A percentile compares a stretch with the other conserved stretches of the same genome.
Conservation (phyloP, 352 stramenopile genomes). For the Globisporangium cederbergense region DNA sequence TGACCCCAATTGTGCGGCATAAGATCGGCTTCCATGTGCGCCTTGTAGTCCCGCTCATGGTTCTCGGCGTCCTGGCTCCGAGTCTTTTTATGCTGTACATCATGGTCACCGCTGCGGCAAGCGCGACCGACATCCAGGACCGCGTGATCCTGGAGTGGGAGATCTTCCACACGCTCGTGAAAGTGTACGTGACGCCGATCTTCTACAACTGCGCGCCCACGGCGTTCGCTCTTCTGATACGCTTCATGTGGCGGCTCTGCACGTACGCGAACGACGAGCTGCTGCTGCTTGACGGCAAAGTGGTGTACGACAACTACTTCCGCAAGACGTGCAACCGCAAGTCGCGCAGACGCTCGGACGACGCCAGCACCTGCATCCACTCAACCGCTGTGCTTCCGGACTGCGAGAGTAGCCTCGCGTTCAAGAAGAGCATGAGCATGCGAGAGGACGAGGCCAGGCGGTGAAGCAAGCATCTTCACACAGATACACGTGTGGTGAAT, state of each 20-base stretch:
- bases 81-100: background rate
- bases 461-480: background rate
- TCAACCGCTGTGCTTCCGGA: background rate
- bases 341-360: background rate
- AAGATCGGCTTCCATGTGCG: constrained; percentile 8
- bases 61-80: background rate
- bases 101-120: background rate
- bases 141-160: background rate
- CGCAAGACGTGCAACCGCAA: background rate
- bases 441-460: background rate
- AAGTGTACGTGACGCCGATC: constrained; percentile 2
- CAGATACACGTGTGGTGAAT: background rate
- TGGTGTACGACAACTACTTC: constrained; percentile 10
- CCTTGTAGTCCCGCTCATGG: background rate
- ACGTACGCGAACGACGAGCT: constrained; percentile 3
- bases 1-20: constrained; percentile 3
- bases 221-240: constrained; percentile 2
- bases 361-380: background rate
- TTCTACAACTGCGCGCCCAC: constrained; percentile 21
- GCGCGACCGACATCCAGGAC: background rate
- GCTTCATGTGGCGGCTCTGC: constrained; percentile 14
- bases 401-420: background rate
- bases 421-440: background rate
- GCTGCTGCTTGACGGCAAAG: background rate
- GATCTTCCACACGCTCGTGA: background rate